Conservation (phyloP, 306 rosid genomes). For the Quercus rubra region DNA sequence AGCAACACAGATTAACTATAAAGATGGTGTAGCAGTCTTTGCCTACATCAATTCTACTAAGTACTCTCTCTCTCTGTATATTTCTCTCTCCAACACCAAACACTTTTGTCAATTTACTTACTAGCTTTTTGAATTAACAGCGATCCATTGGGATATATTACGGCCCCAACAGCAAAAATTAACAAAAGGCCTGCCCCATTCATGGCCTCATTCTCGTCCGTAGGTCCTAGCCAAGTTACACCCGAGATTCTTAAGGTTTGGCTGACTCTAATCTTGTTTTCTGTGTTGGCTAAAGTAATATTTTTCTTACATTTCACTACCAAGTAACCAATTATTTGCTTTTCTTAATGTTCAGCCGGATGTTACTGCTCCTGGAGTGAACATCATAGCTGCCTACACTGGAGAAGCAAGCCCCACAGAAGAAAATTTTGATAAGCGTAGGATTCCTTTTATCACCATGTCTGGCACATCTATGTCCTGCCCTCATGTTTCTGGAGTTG, state of each 20-base stretch:
- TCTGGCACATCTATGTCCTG: constrained; percentile 88
- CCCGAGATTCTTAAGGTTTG: constrained; percentile 56
- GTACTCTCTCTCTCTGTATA: constrained; percentile 28
- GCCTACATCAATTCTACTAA: constrained; percentile 48
- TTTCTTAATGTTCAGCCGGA: constrained; percentile 52
- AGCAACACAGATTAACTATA: constrained; percentile 44
- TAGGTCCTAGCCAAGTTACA: constrained; percentile 58
- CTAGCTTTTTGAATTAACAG: constrained; percentile 22
- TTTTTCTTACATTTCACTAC: not conserved
- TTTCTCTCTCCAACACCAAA: not conserved
- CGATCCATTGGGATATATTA: constrained; percentile 52
- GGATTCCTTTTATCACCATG: constrained; percentile 41
- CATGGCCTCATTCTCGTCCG: constrained; percentile 74
- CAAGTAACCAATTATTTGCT: not conserved
- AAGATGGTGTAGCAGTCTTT: constrained; percentile 39
- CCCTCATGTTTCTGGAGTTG: constrained; percentile 74
- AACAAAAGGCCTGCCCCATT: constrained; percentile 53
- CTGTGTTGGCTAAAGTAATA: not conserved
- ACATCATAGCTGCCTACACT: constrained; percentile 58
- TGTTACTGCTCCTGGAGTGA: constrained; percentile 72
- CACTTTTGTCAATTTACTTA: not conserved
- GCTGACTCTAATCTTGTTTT: not conserved
- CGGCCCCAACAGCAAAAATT: constrained; percentile 32
- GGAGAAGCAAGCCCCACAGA: constrained; percentile 44
- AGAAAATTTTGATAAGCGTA: constrained; percentile 32